Percentiles rank a stretch among this genome's conserved stretches.
Conservation (phyloP, 306 rosid species). For the Castanea mollissima region DNA sequence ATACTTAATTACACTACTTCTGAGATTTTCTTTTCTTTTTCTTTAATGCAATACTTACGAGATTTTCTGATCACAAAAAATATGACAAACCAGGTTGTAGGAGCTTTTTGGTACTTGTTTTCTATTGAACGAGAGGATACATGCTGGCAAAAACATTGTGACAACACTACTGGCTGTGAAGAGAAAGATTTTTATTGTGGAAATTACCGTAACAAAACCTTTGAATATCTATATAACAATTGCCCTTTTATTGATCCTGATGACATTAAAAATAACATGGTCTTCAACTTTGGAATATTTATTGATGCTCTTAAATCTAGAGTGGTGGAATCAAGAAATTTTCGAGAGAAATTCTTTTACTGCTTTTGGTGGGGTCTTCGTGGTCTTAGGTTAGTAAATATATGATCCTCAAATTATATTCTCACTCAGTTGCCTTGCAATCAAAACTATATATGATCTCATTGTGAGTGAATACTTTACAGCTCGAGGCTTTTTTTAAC, state of each 20-base stretch:
- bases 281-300: constrained; percentile 69
- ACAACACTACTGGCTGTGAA: no score
- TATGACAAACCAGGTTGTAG: constrained; percentile 49
- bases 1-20: no score
- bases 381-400: constrained; percentile 54
- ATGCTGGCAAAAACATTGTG: constrained; percentile 53
- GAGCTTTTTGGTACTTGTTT: constrained; percentile 89
- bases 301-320: constrained; percentile 44
- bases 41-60: neutral
- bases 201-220: rapidly evolving
- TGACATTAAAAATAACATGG: neutral
- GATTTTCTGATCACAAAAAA: constrained; percentile 15
- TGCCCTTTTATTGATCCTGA: constrained; percentile 43
- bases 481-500: neutral
- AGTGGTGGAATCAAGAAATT: constrained; percentile 37
- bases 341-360: constrained; percentile 56
- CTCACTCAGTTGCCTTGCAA: neutral
- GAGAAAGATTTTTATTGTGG: constrained; percentile 30
- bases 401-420: neutral
- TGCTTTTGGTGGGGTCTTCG: constrained; percentile 99
- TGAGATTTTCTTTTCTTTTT: neutral
- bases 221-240: neutral
- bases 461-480: neutral
- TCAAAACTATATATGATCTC: neutral
- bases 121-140: constrained; percentile 51